Evolutionary conservation across 2,329 filamentous ascomycete species (phyloP), one percentile per base, ranked within the genome.

Genomic region (Hypoxylon sp.): DNA sequence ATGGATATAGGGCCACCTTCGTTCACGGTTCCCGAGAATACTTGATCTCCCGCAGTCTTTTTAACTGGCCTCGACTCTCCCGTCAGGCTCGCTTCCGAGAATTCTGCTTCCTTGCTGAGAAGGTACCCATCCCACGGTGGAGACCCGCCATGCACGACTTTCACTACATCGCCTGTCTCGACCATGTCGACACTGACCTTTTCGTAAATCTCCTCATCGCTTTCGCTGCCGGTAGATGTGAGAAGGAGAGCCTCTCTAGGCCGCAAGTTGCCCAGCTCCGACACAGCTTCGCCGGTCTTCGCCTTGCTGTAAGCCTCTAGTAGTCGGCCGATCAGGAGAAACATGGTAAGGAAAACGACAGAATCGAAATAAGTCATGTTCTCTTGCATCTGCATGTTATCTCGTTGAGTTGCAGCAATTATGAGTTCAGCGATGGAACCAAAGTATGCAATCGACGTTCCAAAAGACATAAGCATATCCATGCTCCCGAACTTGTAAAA

Each of bases 351-450:
- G 4, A 62, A 62, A 19, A 62, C 59, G 8, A 62, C 59, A 13
- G 59, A 54, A n/a, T 62, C 59, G 14, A 62, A 62, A n/a, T 62
- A 62, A n/a, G 59, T 62, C 19, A 48, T 50, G 14, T 50, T 59
- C 14, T 50, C 46, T 29, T 59, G 55, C 55, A 52, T 60, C 33
- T 60, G 33, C 19, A 31, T 24, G 3, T 31, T 8, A n/a, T 52
- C 46, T 3, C 22, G 22, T 44, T 51, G 35, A 35, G 33, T 52
- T 4, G 57, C 33, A 14, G 57, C n/a, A 14, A 60, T 46, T 9
- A 60, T 52, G 2, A 60, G n/a, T 17, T 60, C 47, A 0, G 57
- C 57, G 5, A 60, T 60, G 31, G 55, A 59, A 5, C 39, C 31
- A 10, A 54, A 54, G 26, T 62, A 62, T 4, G 50, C 50, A 24